Evolutionary conservation across 371 early-diverging fungal species (phyloP), one percentile per base, ranked within the genome.

Genomic region (Mortierella sp.): DNA sequence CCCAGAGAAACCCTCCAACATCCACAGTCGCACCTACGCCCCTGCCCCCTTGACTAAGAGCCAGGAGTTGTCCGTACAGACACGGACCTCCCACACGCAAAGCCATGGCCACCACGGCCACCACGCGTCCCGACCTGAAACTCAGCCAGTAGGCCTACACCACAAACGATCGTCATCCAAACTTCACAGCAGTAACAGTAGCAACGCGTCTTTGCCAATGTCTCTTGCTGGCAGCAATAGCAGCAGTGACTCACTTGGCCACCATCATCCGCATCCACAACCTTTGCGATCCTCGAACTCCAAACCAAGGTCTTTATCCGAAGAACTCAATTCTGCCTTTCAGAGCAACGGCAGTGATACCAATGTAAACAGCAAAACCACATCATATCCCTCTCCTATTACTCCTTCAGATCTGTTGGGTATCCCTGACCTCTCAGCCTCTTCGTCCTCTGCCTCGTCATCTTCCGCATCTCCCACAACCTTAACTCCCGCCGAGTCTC

Each of bases 321-420:
- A 76, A n/a, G 76, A 76, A 26, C 68, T 76, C 35, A 56, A 66
- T 19, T 55, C 67, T 58, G 59, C 72, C 10, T 45, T 66, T 23
- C 64, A 76, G 22, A 56, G 35, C 55, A 53, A 40, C 57, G 31
- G 28, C 13, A 47, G 19, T 35, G 32, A 28, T 45, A 32, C 19
- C 28, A 68, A 57, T 31, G 56, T 2, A 28, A 31, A 1, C 35
- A 56, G 42, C 77, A 64, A 17, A 59, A 60, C 60, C 17, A 40
- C 56, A 15, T 28, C 34, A 61, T 77, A 71, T 56, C 68, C 61
- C 10, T 77, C 77, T 19, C 77, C 77, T 1, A 61, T 77, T 69
- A 68, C 72, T 1, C 77, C 72, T 17, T 77, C 72, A 12, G 76
- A 76, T 67, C 56, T 76, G 35, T 35, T 76, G 23, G 67, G 68